These are phyloP conservation scores for Neostapfia colusana DNA, from an alignment of 176 grass and related monocot species.

Conservation along the genomic window DNA sequence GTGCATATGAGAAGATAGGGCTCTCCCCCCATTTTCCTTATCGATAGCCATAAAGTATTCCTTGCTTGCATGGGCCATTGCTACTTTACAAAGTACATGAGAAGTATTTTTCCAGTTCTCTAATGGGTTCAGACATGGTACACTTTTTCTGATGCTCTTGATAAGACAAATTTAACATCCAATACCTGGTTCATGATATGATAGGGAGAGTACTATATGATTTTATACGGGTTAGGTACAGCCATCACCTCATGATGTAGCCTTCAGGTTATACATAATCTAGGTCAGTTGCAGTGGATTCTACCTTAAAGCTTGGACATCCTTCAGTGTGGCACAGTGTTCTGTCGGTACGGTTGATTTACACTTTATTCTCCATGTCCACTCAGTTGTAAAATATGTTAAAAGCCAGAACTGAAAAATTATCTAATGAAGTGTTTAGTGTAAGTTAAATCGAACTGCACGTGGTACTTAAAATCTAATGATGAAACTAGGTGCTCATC, in stretches of 20 bases:
- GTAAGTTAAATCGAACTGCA: conserved; percentile 14
- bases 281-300: conserved; percentile 59
- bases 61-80: conserved; percentile 71
- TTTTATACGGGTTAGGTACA: conserved; percentile 33
- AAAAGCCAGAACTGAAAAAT: conserved; percentile 25
- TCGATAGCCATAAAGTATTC: conserved; percentile 62
- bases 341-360: conserved; percentile 77
- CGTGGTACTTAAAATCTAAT: not conserved
- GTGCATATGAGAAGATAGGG: conserved; percentile 89
- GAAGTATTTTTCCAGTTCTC: conserved; percentile 49
- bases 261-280: conserved; percentile 53
- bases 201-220: conserved; percentile 14
- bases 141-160: conserved; percentile 49
- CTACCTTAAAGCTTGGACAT: conserved; percentile 69
- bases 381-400: conserved; percentile 28
- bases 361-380: conserved; percentile 74
- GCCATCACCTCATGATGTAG: conserved; percentile 44
- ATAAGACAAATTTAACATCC: conserved; percentile 73
- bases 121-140: conserved; percentile 42
- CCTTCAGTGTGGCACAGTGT: conserved; percentile 48
- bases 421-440: conserved; percentile 13
- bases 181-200: conserved; percentile 30
- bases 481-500: not conserved
- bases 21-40: conserved; percentile 33
- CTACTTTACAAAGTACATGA: conserved; percentile 58